A percentile compares a stretch with the other conserved stretches of the same genome.
Conservation (phyloP, 208 protist genomes). For the Crithidia brevicula region DNA sequence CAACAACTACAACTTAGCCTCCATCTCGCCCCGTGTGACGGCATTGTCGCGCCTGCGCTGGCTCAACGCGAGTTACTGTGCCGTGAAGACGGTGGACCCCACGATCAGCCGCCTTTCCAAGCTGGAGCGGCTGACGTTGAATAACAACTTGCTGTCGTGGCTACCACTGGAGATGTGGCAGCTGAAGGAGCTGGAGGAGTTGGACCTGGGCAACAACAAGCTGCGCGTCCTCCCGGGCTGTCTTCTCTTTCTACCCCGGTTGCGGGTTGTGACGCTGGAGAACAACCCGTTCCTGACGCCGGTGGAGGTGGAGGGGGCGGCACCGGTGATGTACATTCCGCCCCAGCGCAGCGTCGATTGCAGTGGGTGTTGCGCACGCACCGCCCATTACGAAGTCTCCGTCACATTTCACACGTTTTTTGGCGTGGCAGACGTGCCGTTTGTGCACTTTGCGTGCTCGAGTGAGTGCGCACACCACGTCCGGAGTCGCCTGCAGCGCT, state of each 20-base stretch:
- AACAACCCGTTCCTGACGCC: slow-evolving; percentile 69
- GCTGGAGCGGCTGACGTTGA: slow-evolving; percentile 65
- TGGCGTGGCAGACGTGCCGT: slow-evolving; percentile 46
- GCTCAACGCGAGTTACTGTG: slow-evolving; percentile 76
- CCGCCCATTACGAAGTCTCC: slow-evolving; percentile 55
- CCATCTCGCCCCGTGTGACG: slow-evolving; percentile 57
- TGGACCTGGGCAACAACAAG: slow-evolving; percentile 81
- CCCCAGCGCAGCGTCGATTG: slow-evolving; percentile 67
- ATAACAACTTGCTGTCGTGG: slow-evolving; percentile 65
- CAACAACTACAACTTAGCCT: slow-evolving; percentile 78
- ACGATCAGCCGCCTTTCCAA: slow-evolving; percentile 60
- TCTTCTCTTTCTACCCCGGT: slow-evolving; percentile 71
- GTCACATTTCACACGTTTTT: slow-evolving; percentile 67
- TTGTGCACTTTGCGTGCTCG: slow-evolving; percentile 77
- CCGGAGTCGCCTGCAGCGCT: slow-evolving; percentile 48
- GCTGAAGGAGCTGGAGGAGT: slow-evolving; percentile 69
- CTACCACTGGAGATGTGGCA: slow-evolving; percentile 75
- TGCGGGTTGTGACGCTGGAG: slow-evolving; percentile 62
- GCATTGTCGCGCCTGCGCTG: slow-evolving; percentile 62
- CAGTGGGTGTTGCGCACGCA: slow-evolving; percentile 69
- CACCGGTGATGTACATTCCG: slow-evolving; percentile 49
- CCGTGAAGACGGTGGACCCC: slow-evolving; percentile 43
- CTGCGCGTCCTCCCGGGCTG: slow-evolving; percentile 72
- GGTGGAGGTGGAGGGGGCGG: slow-evolving; percentile 55
- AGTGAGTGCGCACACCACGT: slow-evolving; percentile 60